Evolutionary conservation across 805 yeast genomes (phyloP), one percentile per base, ranked within the genome.

Genomic region (Cyberlindnera mrakii): DNA sequence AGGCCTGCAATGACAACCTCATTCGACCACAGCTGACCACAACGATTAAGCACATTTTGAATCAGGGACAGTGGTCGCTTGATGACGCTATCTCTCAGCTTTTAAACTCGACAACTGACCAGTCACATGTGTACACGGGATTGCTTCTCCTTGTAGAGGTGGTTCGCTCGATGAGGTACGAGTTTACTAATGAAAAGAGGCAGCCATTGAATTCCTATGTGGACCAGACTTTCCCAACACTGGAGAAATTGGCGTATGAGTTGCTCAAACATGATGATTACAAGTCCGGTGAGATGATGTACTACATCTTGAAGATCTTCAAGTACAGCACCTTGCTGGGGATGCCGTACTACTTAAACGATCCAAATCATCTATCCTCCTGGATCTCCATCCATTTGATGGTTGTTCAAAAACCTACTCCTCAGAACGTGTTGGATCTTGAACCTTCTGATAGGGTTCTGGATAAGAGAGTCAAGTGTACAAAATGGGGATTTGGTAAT

Each of bases 401-500:
- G 17, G 66, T 82, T 11, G 71, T 80, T 43, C 75, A 77, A 49
- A 71, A 74, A 67, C 67, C 66, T 7, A 66, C 79, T 13, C 86
- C 86, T 1, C 51, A 62, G 3, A 75, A 74, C 48, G 73, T 81
- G 1, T 47, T 71, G 51, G 68, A 69, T 9, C 48, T 74, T 3
- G 75, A 74, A 23, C 67, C 71, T 11, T 67, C 72, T 16, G 81
- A 76, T 44, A 70, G 78, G 44, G 55, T 59, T 39, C 59, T 64
- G 33, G 74, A 60, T 51, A 70, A 55, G 54, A 67, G 82, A 74
- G 81, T 70, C 58, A 91, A 80, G 63, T 79, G 78, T 55, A 90
- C 72, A 67, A 93, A 93, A 62, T 91, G 99, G 98, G 80, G 91
- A 5, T 80, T 80, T 52, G 88, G 85, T 33, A 88, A 88, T 59